Evolutionary conservation across 176 grass and related monocot species (phyloP).

Genomic region (sorghum (Sorghum bicolor)): Sorghum_bicolor_NCBIv3 NC_012876.2:64610001-64610500

Average conservation of each 20-base stretch:
- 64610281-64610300: background rate
- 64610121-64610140: constrained; percentile 43
- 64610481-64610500: background rate
- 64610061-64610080: constrained; percentile 25
- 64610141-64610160: constrained; percentile 49
- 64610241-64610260: background rate
- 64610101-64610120: constrained; percentile 32
- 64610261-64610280: background rate
- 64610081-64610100: constrained; percentile 30
- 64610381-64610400: background rate
- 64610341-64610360: background rate
- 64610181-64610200: constrained; percentile 88
- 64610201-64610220: constrained; percentile 50
- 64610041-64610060: constrained; percentile 34
- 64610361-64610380: background rate
- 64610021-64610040: constrained; percentile 31
- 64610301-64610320: background rate
- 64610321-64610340: background rate
- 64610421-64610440: background rate
- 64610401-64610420: background rate
- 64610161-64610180: constrained; percentile 69
- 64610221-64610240: background rate
- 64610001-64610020: constrained; percentile 23
- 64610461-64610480: background rate
- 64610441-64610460: background rate